Evolutionary conservation across 148 eudicot species (phyloP), one percentile per base, ranked within the genome.

Genomic region (Diospyros lotus): DNA sequence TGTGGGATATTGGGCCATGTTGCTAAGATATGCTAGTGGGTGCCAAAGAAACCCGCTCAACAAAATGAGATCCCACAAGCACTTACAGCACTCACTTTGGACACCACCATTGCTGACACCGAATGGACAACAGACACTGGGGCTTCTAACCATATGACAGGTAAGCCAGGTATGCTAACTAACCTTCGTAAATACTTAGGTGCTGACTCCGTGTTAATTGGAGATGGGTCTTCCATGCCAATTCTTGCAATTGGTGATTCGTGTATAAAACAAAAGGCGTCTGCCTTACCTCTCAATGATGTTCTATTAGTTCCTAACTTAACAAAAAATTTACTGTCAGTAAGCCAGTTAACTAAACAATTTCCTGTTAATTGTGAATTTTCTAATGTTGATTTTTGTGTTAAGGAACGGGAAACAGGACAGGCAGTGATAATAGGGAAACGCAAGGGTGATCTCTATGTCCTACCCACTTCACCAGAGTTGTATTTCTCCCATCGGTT

Each of bases 341-440:
- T n/a, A 6, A 59, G 63, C 9, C 63, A 59, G 9, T 18, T 59
- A 17, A 59, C 63, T 17, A 59, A 18, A 4, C 2, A 59, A 17
- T 59, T 17, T n/a, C 63, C 38, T 17, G 17, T 2, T 5, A 1
- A n/a, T 59, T 59, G 5, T 58, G 18, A 58, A 58, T 58, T 58
- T 9, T 58, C 62, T 58, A 3, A 14, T 2, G 18, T 2, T 17
- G 63, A 5, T 59, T 59, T 59, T 59, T 68, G 64, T 72, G 64
- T 59, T 38, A 72, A 72, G 66, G 66, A 59, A 55, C 65, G 66
- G 52, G 48, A 58, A 43, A 59, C 41, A 46, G 56, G 72, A 0
- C 56, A 42, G 2, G 4, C n/a, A 1, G 12, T 66, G 53, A 12
- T 44, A 9, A 50, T 4, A 68, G 41, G 41, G 58, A 50, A 68